Evolutionary conservation across 345 rosid genomes (phyloP).

Genomic region (Aurinia saxatilis): DNA sequence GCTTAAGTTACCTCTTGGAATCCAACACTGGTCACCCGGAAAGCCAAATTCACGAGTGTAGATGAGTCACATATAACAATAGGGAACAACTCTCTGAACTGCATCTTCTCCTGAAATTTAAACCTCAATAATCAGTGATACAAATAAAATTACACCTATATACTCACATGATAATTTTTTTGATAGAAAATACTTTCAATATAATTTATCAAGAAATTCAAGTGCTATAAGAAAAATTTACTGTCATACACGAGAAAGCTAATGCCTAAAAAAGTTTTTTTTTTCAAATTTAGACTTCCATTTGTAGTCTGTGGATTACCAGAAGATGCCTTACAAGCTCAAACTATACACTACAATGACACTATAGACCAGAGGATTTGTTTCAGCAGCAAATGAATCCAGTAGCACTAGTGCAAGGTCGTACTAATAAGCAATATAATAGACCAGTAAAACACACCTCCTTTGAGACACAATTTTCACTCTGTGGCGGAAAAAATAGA

Average conservation of each 20-base stretch:
- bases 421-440: neutral
- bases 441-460: constrained; percentile 48
- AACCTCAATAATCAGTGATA: constrained; percentile 10
- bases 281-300: neutral
- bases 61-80: constrained; percentile 55
- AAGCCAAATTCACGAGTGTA: constrained; percentile 55
- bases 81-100: constrained; percentile 48
- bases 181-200: neutral
- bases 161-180: neutral
- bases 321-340: neutral
- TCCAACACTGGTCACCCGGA: constrained; percentile 54
- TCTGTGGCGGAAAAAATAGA: constrained; percentile 49
- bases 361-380: neutral
- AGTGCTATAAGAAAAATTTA: neutral
- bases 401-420: neutral
- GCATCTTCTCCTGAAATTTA: constrained; percentile 51
- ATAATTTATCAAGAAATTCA: neutral
- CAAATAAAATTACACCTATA: neutral
- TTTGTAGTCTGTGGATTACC: neutral
- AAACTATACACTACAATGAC: constrained; percentile 2
- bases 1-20: constrained; percentile 58
- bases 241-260: neutral
- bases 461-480: constrained; percentile 39
- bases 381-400: constrained; percentile 9
- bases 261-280: neutral